These are phyloP conservation scores for Rhizopogon parksii DNA, from an alignment of 1,284 basidiomycete species.

Conservation along the genomic window DNA sequence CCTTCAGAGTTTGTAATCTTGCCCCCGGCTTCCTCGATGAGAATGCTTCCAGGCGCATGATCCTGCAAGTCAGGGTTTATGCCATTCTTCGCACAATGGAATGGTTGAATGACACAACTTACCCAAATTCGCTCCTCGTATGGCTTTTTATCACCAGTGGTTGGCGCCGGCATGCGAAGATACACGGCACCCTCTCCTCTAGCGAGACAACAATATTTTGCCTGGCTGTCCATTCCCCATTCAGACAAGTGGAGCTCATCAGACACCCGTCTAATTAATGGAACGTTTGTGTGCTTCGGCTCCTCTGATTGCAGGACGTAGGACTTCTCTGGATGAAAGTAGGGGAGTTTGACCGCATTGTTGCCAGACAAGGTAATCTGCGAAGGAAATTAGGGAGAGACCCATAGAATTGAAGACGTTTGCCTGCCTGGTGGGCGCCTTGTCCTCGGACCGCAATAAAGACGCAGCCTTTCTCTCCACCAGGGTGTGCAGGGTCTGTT, in stretches of 20 bases:
- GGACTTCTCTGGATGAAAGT: constrained; percentile 40
- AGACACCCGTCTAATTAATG: constrained; percentile 76
- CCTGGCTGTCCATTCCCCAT: constrained; percentile 92
- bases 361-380: constrained; percentile 40
- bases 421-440: constrained; percentile 78
- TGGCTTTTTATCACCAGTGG: constrained; percentile 30
- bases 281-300: constrained; percentile 85
- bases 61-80: constrained; percentile 47
- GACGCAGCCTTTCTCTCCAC: constrained; percentile 66
- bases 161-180: constrained; percentile 83
- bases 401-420: background rate
- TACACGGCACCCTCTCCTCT: constrained; percentile 89
- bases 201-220: constrained; percentile 88
- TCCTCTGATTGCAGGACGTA: constrained; percentile 92
- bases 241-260: constrained; percentile 62
- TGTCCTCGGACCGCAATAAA: constrained; percentile 82
- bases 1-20: constrained; percentile 81
- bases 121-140: constrained; percentile 93
- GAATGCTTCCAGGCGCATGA: constrained; percentile 82
- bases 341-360: constrained; percentile 17
- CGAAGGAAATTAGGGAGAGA: background rate
- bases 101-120: constrained; percentile 14
- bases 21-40: constrained; percentile 89
- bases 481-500: constrained; percentile 44
- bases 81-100: background rate